These are phyloP conservation scores for Daedalea quercina DNA, from an alignment of 768 basidiomycete species.

Conservation along the genomic window DNA sequence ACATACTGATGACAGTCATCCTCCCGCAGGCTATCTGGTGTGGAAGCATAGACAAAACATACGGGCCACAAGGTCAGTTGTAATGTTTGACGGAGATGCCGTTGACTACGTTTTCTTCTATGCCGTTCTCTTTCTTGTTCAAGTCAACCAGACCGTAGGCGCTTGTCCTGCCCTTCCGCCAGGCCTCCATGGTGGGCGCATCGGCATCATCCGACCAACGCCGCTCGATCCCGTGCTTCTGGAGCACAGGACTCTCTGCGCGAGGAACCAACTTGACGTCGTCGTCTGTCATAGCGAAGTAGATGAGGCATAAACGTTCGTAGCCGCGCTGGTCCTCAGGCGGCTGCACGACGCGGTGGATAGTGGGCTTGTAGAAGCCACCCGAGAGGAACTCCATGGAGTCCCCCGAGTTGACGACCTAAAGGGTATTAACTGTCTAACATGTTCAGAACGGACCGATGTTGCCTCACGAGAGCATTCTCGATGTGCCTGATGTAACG, in stretches of 20 bases:
- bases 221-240: slow-evolving; percentile 33
- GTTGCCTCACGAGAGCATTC: slow-evolving; percentile 41
- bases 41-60: too few relatives aligned
- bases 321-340: slow-evolving; percentile 44
- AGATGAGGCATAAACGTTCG: slow-evolving; percentile 51
- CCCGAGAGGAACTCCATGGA: slow-evolving; percentile 55
- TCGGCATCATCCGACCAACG: slow-evolving; percentile 29
- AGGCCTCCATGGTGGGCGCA: slow-evolving; percentile 46
- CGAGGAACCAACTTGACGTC: slow-evolving; percentile 39
- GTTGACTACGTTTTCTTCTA: slow-evolving; percentile 49
- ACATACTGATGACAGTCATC: too few relatives aligned
- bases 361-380: slow-evolving; percentile 51
- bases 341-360: slow-evolving; percentile 56
- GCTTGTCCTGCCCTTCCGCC: slow-evolving; percentile 43
- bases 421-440: slow-evolving; percentile 1
- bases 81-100: slow-evolving; percentile 54
- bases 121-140: slow-evolving; percentile 31
- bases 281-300: slow-evolving; percentile 50
- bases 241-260: slow-evolving; percentile 40
- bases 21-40: too few relatives aligned
- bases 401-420: slow-evolving; percentile 47
- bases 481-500: slow-evolving; percentile 53
- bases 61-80: too few relatives aligned
- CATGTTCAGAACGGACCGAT: slow-evolving; percentile 15
- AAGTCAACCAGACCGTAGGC: slow-evolving; percentile 46